Evolutionary conservation across 768 basidiomycete species (phyloP), one percentile per base, ranked within the genome.

Genomic region (Lentinula sp.): DNA sequence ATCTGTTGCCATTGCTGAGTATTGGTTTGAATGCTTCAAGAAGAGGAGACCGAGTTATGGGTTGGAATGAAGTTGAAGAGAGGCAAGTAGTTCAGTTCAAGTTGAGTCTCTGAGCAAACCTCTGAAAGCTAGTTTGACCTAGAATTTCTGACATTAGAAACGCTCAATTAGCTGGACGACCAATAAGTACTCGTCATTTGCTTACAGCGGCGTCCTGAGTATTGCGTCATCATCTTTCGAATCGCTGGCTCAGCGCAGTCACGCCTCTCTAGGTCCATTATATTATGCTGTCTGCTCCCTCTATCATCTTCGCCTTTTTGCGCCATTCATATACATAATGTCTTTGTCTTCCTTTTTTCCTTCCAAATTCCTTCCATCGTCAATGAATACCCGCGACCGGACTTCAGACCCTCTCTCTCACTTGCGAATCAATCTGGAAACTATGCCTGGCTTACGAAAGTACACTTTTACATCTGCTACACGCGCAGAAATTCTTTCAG

Each of bases 371-470:
- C 75, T 84, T 4, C 71, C 76, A 28, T 73, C 75, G 48, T 77
- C 81, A 13, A 83, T 82, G 77, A 81, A 80, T 66, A 73, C 79
- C 9, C 79, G 83, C 59, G 84, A 86, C 70, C 75, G 83, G 9
- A 73, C 77, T 11, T 74, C 80, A 42, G 87, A 89, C 71, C 81
- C 86, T 13, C 77, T 91, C 2, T 83, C 86, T 11, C 88, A 88
- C 62, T 84, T 93, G 39, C 81, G 88, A 45, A 89, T 89, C 65
- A 79, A 83, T 1, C 80, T 93, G 63, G 90, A 93, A 71, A 89
- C 88, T 5, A 87, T 92, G 86, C 88, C 91, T 3, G 85, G 84
- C 45, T 85, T 88, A 4, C 75, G 88, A 63, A 91, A 92, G 74
- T 91, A 89, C 70, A 79, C 82, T 2, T 92, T 91, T 69, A 87